Evolutionary conservation across 352 stramenopile genomes (phyloP).

Genomic region (Globisporangium polare): DNA sequence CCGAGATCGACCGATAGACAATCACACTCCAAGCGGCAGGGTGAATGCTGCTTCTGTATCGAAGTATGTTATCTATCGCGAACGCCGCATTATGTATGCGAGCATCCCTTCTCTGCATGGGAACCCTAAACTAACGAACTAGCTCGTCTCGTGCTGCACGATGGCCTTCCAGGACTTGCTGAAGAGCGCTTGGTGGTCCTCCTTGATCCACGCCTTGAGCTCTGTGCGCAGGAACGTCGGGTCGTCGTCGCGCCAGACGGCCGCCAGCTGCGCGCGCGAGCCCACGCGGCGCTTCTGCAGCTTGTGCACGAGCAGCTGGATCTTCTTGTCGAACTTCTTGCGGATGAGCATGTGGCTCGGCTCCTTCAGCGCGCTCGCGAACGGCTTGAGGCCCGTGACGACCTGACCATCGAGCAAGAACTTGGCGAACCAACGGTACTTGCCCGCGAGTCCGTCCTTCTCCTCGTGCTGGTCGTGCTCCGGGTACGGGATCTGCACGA

Average conservation of each 20-base stretch:
- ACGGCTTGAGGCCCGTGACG: constrained; percentile 65
- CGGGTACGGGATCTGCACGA: constrained; percentile 54
- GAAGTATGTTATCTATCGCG: no score
- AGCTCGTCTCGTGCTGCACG: constrained; percentile 12
- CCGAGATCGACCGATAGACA: no score
- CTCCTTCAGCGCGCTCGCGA: constrained; percentile 88
- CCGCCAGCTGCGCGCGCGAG: constrained; percentile 33
- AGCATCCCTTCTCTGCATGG: not conserved
- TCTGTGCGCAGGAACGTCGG: constrained; percentile 49
- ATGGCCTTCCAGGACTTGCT: constrained; percentile 41
- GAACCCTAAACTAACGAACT: not conserved
- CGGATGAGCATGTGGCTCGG: constrained; percentile 90
- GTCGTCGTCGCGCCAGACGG: constrained; percentile 34
- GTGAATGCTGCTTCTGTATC: no score
- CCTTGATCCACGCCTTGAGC: constrained; percentile 55
- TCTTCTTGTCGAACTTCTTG: constrained; percentile 88
- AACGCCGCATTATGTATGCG: no score
- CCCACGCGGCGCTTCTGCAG: constrained; percentile 48
- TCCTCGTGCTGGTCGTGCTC: constrained; percentile 24
- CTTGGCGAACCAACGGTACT: constrained; percentile 83
- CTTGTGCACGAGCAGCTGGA: constrained; percentile 67
- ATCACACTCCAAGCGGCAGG: no score
- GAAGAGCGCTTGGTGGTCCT: constrained; percentile 48
- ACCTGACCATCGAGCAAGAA: constrained; percentile 74
- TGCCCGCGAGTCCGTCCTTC: constrained; percentile 38